Percentiles rank a stretch among this genome's conserved stretches.
Evolutionary conservation across 2,329 filamentous ascomycete genomes (phyloP).

Genomic region (Tolypocladium endophyticum): DNA sequence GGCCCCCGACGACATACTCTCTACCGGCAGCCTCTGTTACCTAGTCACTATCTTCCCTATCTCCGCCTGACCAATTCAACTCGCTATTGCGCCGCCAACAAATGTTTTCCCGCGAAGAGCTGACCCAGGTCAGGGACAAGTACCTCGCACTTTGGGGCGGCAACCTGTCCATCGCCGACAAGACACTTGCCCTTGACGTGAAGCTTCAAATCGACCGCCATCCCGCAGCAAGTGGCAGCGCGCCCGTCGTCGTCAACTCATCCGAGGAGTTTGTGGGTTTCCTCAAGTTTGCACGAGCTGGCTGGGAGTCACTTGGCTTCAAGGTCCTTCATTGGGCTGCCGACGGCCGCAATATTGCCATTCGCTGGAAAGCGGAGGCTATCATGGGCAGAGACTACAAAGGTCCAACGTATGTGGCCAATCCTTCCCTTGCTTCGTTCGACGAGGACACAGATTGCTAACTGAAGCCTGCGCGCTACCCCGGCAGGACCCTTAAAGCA

Average conservation of each 20-base stretch:
- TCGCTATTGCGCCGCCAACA: neutral
- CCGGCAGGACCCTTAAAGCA: neutral
- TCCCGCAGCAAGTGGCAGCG: neutral
- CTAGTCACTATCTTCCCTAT: neutral
- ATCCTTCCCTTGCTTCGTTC: neutral
- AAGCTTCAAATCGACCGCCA: neutral
- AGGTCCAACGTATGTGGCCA: constrained; percentile 1
- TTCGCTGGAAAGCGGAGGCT: constrained; percentile 5
- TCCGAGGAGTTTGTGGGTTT: neutral
- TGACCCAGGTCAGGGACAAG: neutral
- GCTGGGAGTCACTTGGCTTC: constrained; percentile 2
- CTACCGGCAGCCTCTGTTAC: neutral
- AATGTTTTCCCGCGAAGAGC: neutral
- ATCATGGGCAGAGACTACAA: constrained; percentile 3
- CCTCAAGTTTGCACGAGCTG: neutral
- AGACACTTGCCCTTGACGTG: neutral
- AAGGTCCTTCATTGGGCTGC: constrained; percentile 3
- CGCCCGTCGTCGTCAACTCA: neutral
- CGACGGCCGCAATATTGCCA: constrained; percentile 1
- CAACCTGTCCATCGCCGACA: neutral
- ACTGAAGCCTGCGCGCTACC: neutral
- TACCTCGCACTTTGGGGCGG: neutral
- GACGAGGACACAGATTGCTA: neutral
- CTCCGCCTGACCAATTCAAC: neutral
- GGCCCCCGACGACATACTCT: neutral